Base-by-base conservation (phyloP, 2,329 filamentous ascomycete genomes). In the Trichoderma arundinaceum region DNA sequence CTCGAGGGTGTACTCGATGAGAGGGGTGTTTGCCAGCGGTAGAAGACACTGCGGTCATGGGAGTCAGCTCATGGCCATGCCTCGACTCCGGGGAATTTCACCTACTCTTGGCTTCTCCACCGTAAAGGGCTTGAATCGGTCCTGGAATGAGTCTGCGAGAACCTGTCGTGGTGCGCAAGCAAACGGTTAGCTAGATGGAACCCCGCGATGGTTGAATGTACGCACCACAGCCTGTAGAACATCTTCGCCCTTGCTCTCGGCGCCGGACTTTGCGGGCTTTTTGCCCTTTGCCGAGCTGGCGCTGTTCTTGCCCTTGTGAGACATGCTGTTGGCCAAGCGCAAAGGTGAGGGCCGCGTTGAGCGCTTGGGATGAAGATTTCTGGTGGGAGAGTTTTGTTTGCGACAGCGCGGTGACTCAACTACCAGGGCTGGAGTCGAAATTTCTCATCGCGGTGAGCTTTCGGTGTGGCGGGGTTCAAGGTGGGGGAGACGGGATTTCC, bases 1-100 rank as follows among this genome's bases (percentile, higher is more conserved):
- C 75, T 98, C 94, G 73, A 98, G 88, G 4, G 94, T 98, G 77
- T 99, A 98, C 78, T 99, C 95, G 79, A 99, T 96, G 69, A 99
- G 83, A 41, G 95, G 94, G 1, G 90, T 94, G 77, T 98, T 98
- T 67, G 92, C 95, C 67, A 99, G 85, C 10, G 94, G 93, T 7
- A 99, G 84, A 38, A 99, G 89, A 81, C 95, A 98, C 92, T 96
- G 73, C 35, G 41, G n/a, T 1, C 6, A 4, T 15, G 1, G 17
- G 13, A 51, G 51, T 66, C 32, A 66, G 58, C 44, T 58, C 5
- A 38, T 7, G 38, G 32, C 32, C 13, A 49, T 19, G 22, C 35
- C 35, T 43, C 41, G 8, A 19, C 9, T 51, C 7, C 12, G 6
- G 39, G 8, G 6, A 13, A 2, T 2, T 56, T 10, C 67, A 44